Evolutionary conservation across 768 basidiomycete genomes (phyloP).

Genomic region (Pleurotus sapidus): DNA sequence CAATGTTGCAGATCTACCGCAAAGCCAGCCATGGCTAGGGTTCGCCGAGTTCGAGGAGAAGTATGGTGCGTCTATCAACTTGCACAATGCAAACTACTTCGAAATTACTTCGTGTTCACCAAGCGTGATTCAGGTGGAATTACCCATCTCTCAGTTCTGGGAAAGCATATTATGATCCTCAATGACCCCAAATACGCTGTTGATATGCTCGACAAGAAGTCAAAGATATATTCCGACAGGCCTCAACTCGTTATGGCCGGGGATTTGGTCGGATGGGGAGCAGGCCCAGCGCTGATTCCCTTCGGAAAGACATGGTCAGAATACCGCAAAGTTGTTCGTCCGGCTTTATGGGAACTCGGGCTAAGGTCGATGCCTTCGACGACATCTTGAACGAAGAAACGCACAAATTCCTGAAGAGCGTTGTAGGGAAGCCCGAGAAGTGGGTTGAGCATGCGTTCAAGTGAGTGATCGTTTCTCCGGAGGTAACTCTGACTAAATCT

Average conservation of each 20-base stretch:
- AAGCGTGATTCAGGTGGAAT: conserved; percentile 26
- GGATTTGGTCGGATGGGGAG: conserved; percentile 17
- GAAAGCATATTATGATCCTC: conserved; percentile 23
- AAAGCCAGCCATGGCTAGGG: conserved; percentile 45
- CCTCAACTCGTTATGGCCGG: conserved; percentile 29
- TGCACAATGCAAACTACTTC: background rate
- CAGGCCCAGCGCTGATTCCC: conserved; percentile 14
- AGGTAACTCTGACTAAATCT: background rate
- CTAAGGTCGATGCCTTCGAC: conserved; percentile 15
- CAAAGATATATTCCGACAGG: conserved; percentile 16
- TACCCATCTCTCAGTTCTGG: conserved; percentile 24
- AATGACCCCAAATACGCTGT: conserved; percentile 22
- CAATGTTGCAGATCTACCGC: conserved; percentile 52
- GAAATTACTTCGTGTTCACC: background rate
- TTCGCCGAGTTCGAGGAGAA: conserved; percentile 45
- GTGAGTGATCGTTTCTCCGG: conserved; percentile 2
- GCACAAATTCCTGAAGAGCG: conserved; percentile 8
- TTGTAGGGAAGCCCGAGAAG: conserved; percentile 9
- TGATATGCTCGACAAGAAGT: conserved; percentile 30
- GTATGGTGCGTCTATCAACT: background rate
- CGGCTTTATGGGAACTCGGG: conserved; percentile 17
- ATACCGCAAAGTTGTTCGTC: conserved; percentile 17
- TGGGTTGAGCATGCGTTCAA: conserved; percentile 14
- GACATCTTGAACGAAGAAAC: conserved; percentile 12
- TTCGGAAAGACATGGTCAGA: conserved; percentile 15